Percentiles rank a stretch among this genome's conserved stretches.
Conservation (phyloP, 108 stramenopile genomes). For the Fragilaria crotonensis region DNA sequence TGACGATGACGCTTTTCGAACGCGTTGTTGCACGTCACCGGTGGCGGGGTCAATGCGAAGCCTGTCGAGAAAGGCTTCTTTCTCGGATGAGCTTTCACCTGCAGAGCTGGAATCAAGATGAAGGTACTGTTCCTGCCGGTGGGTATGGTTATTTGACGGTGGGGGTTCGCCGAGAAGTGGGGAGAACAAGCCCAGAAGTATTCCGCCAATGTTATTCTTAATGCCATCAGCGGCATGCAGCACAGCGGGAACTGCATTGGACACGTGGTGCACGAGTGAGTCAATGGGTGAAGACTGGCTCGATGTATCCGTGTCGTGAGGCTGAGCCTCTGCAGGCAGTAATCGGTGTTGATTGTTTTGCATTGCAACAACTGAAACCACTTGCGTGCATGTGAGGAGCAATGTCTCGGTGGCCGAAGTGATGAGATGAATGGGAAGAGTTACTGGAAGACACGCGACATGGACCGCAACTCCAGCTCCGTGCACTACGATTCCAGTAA, state of each 20-base stretch:
- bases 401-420: slow-evolving; percentile 11
- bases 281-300: slow-evolving; percentile 6
- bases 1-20: neutral
- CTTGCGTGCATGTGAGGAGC: neutral
- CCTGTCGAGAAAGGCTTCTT: neutral
- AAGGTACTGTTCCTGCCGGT: neutral
- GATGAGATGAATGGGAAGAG: slow-evolving; percentile 31
- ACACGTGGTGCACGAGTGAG: slow-evolving; percentile 7
- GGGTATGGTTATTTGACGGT: no score
- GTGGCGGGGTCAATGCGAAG: neutral
- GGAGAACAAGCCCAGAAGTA: neutral
- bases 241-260: slow-evolving; percentile 15
- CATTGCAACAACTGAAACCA: no score
- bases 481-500: slow-evolving; percentile 3
- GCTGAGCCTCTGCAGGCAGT: neutral
- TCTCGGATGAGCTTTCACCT: no score
- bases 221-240: slow-evolving; percentile 2
- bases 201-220: neutral
- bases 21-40: neutral
- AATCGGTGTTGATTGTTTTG: no score
- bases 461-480: slow-evolving; percentile 23
- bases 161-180: neutral
- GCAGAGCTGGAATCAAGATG: neutral
- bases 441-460: slow-evolving; percentile 31
- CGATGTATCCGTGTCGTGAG: neutral